phyloP scores from a whole-genome alignment of 2,329 filamentous ascomycete genomes.

The Fusarium sp. region DNA sequence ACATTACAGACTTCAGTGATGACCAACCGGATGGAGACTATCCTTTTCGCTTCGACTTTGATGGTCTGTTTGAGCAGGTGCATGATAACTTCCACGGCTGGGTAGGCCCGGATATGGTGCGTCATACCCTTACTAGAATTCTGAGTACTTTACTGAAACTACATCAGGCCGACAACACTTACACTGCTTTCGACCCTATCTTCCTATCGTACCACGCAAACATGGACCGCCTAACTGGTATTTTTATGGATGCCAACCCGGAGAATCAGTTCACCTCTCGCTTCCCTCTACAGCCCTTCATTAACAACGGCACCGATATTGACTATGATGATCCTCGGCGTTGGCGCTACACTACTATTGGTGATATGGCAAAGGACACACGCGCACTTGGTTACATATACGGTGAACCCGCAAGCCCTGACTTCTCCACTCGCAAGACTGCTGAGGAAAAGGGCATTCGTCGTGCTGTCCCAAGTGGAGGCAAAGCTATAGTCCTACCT shows the following conservation, averaged over 20 bases:
- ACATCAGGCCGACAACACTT: not conserved
- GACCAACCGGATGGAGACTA: not conserved
- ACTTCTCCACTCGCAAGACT: not conserved
- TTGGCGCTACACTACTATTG: not conserved
- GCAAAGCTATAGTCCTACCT: not conserved
- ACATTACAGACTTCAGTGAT: not conserved
- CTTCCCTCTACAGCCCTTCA: not conserved
- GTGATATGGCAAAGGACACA: not conserved
- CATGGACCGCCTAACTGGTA: not conserved
- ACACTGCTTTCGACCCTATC: not conserved
- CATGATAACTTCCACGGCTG: not conserved
- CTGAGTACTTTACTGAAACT: not conserved
- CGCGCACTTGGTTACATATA: not conserved
- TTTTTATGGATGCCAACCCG: not conserved
- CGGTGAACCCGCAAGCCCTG: not conserved
- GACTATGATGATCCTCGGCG: not conserved
- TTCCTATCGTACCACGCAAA: not conserved
- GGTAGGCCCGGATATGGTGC: not conserved
- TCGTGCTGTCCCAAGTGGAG: not conserved
- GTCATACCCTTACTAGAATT: fast-evolving
- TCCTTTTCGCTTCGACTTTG: not conserved
- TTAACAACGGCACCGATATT: not conserved
- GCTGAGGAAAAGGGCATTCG: not conserved
- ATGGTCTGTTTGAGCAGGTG: not conserved
- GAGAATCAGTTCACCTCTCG: not conserved